These are phyloP conservation scores for Citrus sp. DNA, from an alignment of 345 rosid species.

Conservation along the genomic window DNA sequence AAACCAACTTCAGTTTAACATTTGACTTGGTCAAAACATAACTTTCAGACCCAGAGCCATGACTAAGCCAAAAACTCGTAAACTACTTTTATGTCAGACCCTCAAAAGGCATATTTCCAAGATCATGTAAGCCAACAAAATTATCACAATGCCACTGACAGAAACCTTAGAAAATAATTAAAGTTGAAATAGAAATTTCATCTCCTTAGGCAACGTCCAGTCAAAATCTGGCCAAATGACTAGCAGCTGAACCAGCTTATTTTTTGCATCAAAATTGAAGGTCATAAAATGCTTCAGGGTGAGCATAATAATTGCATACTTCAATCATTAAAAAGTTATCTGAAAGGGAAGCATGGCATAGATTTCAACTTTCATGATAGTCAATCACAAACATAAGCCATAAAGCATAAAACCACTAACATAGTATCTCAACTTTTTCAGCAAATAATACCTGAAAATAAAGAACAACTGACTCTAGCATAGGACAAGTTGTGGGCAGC, in stretches of 20 bases:
- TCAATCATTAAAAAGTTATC: background rate
- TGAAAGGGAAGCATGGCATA: background rate
- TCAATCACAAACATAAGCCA: background rate
- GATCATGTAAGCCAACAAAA: background rate
- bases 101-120: background rate
- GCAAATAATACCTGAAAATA: constrained; percentile 64
- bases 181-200: background rate
- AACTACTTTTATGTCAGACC: background rate
- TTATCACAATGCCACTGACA: background rate
- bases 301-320: background rate
- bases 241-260: background rate
- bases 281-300: background rate
- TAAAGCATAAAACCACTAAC: background rate
- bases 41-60: background rate
- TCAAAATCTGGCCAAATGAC: background rate
- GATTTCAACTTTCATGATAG: background rate
- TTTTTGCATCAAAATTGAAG: background rate
- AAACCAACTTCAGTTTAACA: background rate
- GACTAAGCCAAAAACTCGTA: background rate
- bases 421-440: constrained; percentile 1
- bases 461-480: constrained; percentile 57
- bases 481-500: constrained; percentile 55
- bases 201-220: background rate
- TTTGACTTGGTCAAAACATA: background rate
- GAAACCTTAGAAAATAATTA: background rate